Conservation (phyloP, 441 rosid species). For the Daphne laureola region DNA sequence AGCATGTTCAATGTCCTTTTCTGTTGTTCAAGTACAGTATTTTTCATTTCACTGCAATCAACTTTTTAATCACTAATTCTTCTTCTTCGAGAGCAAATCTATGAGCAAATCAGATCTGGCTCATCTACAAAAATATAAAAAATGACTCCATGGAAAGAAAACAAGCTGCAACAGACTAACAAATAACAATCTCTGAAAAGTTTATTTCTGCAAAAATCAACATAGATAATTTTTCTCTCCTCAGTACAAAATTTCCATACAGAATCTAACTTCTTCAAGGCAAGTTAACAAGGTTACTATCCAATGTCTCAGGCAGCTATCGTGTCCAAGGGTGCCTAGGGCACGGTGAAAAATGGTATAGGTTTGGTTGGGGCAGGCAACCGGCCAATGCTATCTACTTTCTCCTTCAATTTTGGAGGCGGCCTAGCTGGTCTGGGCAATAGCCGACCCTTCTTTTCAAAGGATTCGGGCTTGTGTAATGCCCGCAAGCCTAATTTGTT, state of each 20-base stretch:
- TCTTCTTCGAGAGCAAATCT: too few relatives aligned
- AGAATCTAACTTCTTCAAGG: slow-evolving; percentile 1
- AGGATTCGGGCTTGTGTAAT: slow-evolving; percentile 87
- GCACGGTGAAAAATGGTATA: slow-evolving; percentile 50
- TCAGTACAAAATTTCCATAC: neutral
- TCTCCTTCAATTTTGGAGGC: slow-evolving; percentile 74
- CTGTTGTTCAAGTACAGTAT: too few relatives aligned
- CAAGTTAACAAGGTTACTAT: neutral
- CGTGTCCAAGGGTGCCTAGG: slow-evolving; percentile 27
- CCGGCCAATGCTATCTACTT: slow-evolving; percentile 87
- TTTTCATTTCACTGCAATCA: too few relatives aligned
- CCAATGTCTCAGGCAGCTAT: slow-evolving; percentile 22
- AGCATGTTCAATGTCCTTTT: too few relatives aligned
- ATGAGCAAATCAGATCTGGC: too few relatives aligned
- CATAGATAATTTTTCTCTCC: slow-evolving; percentile 7
- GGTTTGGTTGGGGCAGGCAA: slow-evolving; percentile 90
- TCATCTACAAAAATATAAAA: too few relatives aligned
- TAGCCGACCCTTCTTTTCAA: slow-evolving; percentile 90
- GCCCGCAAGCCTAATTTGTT: slow-evolving; percentile 80
- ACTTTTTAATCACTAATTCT: too few relatives aligned
- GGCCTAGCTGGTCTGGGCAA: slow-evolving; percentile 86
- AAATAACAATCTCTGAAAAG: too few relatives aligned
- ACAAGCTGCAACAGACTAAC: too few relatives aligned
- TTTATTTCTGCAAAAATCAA: neutral
- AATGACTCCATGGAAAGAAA: too few relatives aligned